phyloP scores from a whole-genome alignment of 257 asterid genomes.

The Avicennia marina region DNA sequence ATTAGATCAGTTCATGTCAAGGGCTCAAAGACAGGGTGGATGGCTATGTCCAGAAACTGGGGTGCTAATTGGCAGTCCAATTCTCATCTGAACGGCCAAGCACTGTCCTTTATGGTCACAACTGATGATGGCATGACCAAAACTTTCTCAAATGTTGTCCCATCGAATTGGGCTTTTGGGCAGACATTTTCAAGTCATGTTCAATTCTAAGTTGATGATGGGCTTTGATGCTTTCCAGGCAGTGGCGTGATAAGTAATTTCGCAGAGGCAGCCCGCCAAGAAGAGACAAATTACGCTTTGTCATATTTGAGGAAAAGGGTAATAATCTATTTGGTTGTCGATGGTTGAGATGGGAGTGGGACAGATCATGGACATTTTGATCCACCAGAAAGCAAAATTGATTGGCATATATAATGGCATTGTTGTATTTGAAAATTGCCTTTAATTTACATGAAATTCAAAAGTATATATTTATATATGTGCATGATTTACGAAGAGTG shows the following conservation, averaged over 20 bases:
- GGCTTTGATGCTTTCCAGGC: constrained; percentile 34
- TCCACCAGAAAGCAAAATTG: background rate
- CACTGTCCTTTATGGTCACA: constrained; percentile 67
- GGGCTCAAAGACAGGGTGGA: constrained; percentile 65
- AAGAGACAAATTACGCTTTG: background rate
- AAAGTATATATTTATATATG: constrained; percentile 1
- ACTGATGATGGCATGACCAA: constrained; percentile 56
- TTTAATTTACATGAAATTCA: too few relatives aligned
- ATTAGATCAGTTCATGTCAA: constrained; percentile 57
- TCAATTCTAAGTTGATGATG: constrained; percentile 37
- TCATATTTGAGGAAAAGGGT: background rate
- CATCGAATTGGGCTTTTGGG: constrained; percentile 74
- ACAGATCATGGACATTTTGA: background rate
- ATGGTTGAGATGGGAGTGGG: constrained; percentile 3
- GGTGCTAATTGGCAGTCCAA: constrained; percentile 89
- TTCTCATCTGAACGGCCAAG: constrained; percentile 52
- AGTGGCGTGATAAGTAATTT: constrained; percentile 63
- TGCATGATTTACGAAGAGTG: background rate
- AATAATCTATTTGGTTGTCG: background rate
- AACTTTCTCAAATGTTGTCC: constrained; percentile 40
- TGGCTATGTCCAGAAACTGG: constrained; percentile 86
- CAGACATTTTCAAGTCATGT: constrained; percentile 53
- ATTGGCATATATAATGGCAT: constrained; percentile 8
- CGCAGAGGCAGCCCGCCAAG: constrained; percentile 73
- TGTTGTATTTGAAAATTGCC: background rate